Evolutionary conservation across 1,284 basidiomycete genomes (phyloP), one percentile per base, ranked within the genome.

Genomic region (Naganishia albida): DNA sequence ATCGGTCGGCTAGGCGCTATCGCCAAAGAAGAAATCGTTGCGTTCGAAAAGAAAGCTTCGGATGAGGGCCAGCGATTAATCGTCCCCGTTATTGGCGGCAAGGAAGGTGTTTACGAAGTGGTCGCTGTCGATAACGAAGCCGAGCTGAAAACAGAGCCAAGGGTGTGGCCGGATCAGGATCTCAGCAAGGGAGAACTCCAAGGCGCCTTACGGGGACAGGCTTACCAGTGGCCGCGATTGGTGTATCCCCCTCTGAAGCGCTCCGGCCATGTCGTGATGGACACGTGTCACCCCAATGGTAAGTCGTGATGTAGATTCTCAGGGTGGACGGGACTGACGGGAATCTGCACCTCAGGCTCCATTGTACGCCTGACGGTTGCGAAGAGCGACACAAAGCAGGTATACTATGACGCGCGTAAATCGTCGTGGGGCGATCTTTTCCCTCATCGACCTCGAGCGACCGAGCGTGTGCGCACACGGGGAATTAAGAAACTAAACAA

Each of bases 331-430:
- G 54, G 43, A 30, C 59, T 67, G 63, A 48, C 28, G n/a, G n/a
- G n/a, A 60, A 13, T 34, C 10, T 40, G 57, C n/a, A 46, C 34
- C 28, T 16, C 72, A 94, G 93, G 90, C 38, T 87, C 90, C 77
- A 89, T 97, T 64, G 88, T 93, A 83, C 88, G 95, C 3, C 82
- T 95, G 76, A 96, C 89, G 1, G 87, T 96, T 49, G 88, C 94
- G 1, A 91, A 87, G 72, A 93, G 92, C 0, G 90, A 93, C 77
- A 94, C 94, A 8, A 94, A 92, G 76, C 94, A 98, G 74, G 84
- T 87, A 0, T 99, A 88, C 75, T 93, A 98, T 73, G 96, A 99
- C 75, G 93, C 94, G 1, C 87, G 95, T 51, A 98, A 98, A 79
- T 86, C 89, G 0, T 81, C 80, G 23, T 97, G 94, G 93, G 96